These are phyloP conservation scores for Oryza glaberrima DNA, from an alignment of 176 grass and related monocot genomes.

Conservation along the genomic window DNA sequence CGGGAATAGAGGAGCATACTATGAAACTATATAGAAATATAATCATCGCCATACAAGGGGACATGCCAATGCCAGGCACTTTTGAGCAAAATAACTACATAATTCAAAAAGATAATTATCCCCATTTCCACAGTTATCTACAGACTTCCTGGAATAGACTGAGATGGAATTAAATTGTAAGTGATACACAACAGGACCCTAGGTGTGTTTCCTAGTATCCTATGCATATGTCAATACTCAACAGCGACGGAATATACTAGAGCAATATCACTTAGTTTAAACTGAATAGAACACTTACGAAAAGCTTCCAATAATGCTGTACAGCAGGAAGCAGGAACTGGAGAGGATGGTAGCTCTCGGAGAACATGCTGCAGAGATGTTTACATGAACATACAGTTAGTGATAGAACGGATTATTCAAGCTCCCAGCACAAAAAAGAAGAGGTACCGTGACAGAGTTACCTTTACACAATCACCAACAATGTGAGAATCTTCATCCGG, in stretches of 20 bases:
- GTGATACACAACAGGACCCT: not conserved
- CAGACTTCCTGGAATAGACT: not conserved
- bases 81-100: constrained; percentile 32
- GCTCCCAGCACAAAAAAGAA: not conserved
- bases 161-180: constrained; percentile 7
- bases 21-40: constrained; percentile 3
- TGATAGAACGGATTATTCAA: constrained; percentile 15
- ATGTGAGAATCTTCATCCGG: constrained; percentile 91
- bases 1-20: not conserved
- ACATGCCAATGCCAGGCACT: constrained; percentile 5
- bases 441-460: constrained; percentile 37
- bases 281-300: constrained; percentile 59
- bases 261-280: constrained; percentile 14
- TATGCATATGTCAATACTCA: not conserved
- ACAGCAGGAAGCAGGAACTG: constrained; percentile 94
- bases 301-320: constrained; percentile 93
- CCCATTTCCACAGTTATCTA: not conserved
- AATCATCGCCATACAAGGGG: not conserved
- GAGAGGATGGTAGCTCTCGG: constrained; percentile 95
- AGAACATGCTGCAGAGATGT: constrained; percentile 78
- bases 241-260: constrained; percentile 9
- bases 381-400: constrained; percentile 18
- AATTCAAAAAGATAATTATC: constrained; percentile 3
- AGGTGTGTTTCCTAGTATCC: not conserved
- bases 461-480: constrained; percentile 99